A percentile compares a stretch with the other conserved stretches of the same genome.
These are phyloP conservation scores for Terana coerulea DNA, from an alignment of 768 basidiomycete genomes.

Conservation along the genomic window DNA sequence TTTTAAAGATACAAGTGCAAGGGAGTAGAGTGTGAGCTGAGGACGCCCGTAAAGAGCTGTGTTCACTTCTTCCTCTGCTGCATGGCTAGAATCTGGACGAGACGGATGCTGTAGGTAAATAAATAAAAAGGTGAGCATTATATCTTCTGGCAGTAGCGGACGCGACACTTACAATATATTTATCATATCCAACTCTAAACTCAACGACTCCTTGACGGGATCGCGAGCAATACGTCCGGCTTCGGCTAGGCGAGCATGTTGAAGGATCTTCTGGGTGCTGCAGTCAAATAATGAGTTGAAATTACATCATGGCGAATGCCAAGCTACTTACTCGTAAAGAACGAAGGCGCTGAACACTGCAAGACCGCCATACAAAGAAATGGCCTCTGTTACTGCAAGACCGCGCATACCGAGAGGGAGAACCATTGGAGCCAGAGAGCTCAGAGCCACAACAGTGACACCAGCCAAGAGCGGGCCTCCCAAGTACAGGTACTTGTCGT, in stretches of 20 bases:
- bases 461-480: conserved; percentile 88
- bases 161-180: conserved; percentile 70
- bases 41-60: no score
- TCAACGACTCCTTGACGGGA: conserved; percentile 73
- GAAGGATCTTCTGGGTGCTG: conserved; percentile 83
- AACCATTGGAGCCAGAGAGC: conserved; percentile 84
- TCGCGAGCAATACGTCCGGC: conserved; percentile 63
- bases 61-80: conserved; percentile 49
- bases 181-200: conserved; percentile 82
- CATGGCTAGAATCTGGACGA: conserved; percentile 78
- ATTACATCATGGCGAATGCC: neutral
- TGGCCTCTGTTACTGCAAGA: conserved; percentile 70
- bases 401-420: conserved; percentile 80
- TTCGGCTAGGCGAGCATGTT: conserved; percentile 72
- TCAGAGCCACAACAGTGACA: conserved; percentile 82
- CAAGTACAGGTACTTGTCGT: conserved; percentile 81
- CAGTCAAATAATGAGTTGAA: conserved; percentile 3
- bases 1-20: no score
- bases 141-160: neutral
- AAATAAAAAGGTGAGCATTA: neutral
- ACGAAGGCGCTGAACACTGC: conserved; percentile 87
- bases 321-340: conserved; percentile 67
- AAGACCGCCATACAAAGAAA: conserved; percentile 84
- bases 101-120: conserved; percentile 52
- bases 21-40: no score